phyloP scores from a whole-genome alignment of 2,329 filamentous ascomycete species.

The Coleophoma cylindrospora region DNA sequence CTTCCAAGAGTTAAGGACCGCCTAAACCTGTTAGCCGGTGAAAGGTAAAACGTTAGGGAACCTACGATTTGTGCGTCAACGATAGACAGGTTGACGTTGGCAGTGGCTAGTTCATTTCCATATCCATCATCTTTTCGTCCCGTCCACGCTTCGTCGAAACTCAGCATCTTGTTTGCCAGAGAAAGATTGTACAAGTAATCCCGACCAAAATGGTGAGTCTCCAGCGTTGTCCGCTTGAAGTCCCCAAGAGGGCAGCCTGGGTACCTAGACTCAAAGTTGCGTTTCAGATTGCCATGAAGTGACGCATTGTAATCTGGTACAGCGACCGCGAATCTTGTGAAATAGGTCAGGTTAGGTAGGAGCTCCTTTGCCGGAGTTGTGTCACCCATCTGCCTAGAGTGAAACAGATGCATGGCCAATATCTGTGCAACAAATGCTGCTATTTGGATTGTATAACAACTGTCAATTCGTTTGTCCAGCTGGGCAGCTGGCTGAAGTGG shows the following conservation, averaged over 20 bases:
- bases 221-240: slow-evolving; percentile 72
- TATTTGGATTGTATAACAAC: slow-evolving; percentile 61
- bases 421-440: slow-evolving; percentile 83
- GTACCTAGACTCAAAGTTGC: slow-evolving; percentile 79
- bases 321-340: slow-evolving; percentile 69
- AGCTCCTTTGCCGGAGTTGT: slow-evolving; percentile 64
- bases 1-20: slow-evolving; percentile 85
- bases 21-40: slow-evolving; percentile 39
- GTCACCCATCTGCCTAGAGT: slow-evolving; percentile 72
- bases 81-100: slow-evolving; percentile 85
- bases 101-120: slow-evolving; percentile 73
- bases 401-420: slow-evolving; percentile 85
- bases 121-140: slow-evolving; percentile 69
- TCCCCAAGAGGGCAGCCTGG: slow-evolving; percentile 66
- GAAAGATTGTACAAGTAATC: slow-evolving; percentile 82
- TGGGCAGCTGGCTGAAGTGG: slow-evolving; percentile 47
- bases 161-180: slow-evolving; percentile 70
- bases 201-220: slow-evolving; percentile 60
- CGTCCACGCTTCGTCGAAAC: slow-evolving; percentile 73
- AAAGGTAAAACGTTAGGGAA: slow-evolving; percentile 9
- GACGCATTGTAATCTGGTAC: slow-evolving; percentile 84
- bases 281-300: slow-evolving; percentile 77
- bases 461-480: slow-evolving; percentile 36
- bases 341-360: slow-evolving; percentile 72
- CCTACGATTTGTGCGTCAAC: slow-evolving; percentile 87